phyloP scores from a whole-genome alignment of 768 basidiomycete genomes.

The Lanmaoa pseudosensibilis region DNA sequence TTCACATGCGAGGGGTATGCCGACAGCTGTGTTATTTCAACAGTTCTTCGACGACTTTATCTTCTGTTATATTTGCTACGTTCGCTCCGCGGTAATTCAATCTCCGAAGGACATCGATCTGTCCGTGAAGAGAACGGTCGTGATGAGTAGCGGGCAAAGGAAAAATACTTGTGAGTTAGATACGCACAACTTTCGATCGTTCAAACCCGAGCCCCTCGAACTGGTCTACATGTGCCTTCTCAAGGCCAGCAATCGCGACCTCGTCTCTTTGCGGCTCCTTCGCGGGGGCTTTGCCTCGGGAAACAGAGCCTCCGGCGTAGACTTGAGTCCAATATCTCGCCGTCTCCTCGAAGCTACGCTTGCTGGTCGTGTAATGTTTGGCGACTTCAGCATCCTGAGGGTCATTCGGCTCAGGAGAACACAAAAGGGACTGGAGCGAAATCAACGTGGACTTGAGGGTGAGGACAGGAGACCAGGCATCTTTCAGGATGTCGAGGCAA shows the following conservation, averaged over 20 bases:
- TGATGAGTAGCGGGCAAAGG: background rate
- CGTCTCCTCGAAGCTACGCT: constrained; percentile 85
- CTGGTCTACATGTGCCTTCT: constrained; percentile 78
- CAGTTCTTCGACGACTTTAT: constrained; percentile 83
- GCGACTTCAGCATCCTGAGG: constrained; percentile 98
- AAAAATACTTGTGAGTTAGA: background rate
- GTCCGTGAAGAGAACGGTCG: background rate
- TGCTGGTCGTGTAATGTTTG: constrained; percentile 92
- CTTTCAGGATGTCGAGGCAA: constrained; percentile 83
- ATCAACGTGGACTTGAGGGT: constrained; percentile 96
- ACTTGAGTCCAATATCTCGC: constrained; percentile 92
- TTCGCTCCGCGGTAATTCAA: constrained; percentile 87
- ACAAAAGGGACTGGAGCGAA: constrained; percentile 89
- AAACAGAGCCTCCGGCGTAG: constrained; percentile 76
- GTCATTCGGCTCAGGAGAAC: constrained; percentile 93
- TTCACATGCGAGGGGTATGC: constrained; percentile 29
- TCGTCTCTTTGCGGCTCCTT: constrained; percentile 41
- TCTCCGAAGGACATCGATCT: constrained; percentile 88
- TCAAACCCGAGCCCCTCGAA: constrained; percentile 86
- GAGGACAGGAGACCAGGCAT: constrained; percentile 94
- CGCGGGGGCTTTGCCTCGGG: constrained; percentile 38
- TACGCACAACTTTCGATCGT: constrained; percentile 79
- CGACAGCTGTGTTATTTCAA: constrained; percentile 50
- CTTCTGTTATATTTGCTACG: constrained; percentile 75
- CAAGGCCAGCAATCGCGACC: constrained; percentile 75